Evolutionary conservation across 805 yeast genomes (phyloP).

Genomic region (Candida odintsovae): DNA sequence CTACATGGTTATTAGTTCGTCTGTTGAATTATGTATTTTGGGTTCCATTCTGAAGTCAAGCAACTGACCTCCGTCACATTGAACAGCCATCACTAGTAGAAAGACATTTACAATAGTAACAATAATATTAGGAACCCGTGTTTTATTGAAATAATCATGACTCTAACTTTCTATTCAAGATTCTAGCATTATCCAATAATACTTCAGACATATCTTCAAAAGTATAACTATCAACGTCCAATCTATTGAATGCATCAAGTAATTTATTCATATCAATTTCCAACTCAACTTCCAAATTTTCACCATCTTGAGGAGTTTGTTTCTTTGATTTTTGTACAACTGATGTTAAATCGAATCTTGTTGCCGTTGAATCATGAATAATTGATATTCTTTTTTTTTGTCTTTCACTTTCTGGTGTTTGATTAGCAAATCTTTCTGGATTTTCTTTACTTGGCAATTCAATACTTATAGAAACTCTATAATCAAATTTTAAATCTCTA

Average conservation of each 20-base stretch:
- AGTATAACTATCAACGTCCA: constrained; percentile 41
- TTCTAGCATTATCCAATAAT: constrained; percentile 54
- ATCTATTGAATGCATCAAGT: constrained; percentile 33
- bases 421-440: constrained; percentile 47
- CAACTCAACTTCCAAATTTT: constrained; percentile 42
- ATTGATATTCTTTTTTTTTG: constrained; percentile 70
- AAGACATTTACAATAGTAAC: too few species aligned
- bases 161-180: constrained; percentile 24
- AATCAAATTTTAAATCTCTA: constrained; percentile 75
- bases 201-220: constrained; percentile 56
- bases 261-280: constrained; percentile 43
- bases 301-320: constrained; percentile 19
- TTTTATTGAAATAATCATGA: background rate
- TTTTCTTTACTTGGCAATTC: constrained; percentile 68
- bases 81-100: too few species aligned
- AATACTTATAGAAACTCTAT: constrained; percentile 66
- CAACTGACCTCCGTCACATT: too few species aligned
- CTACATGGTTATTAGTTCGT: too few species aligned
- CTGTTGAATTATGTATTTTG: too few species aligned
- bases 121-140: too few species aligned
- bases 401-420: constrained; percentile 52
- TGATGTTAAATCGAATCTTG: constrained; percentile 67
- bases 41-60: too few species aligned
- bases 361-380: constrained; percentile 67
- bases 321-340: constrained; percentile 32